Percentiles rank a stretch among this genome's conserved stretches.
Conservation (phyloP, 176 grass and related monocot species). For the Carex scoparia region DNA sequence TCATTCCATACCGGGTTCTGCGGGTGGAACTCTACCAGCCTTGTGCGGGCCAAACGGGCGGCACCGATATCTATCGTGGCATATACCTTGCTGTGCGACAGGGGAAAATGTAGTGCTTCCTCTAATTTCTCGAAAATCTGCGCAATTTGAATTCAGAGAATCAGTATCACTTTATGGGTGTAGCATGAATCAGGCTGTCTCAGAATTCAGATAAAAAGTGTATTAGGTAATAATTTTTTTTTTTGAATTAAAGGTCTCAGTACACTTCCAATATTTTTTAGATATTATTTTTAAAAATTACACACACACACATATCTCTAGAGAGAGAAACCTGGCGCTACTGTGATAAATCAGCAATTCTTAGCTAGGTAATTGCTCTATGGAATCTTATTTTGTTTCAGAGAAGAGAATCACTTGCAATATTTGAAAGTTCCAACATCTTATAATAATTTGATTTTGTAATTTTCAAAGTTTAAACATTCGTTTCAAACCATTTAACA, state of each 20-base stretch:
- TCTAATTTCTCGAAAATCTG: constrained; percentile 54
- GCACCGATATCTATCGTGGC: constrained; percentile 61
- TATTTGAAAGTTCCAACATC: too few relatives aligned
- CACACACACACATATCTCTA: too few relatives aligned
- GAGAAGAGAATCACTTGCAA: too few relatives aligned
- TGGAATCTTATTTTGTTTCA: background rate
- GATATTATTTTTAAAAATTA: too few relatives aligned
- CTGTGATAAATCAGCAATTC: too few relatives aligned
- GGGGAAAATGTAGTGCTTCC: constrained; percentile 34
- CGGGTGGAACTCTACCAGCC: constrained; percentile 57
- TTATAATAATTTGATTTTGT: too few relatives aligned
- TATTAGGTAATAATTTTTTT: background rate
- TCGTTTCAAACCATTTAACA: too few relatives aligned
- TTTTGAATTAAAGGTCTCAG: too few relatives aligned
- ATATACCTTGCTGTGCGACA: constrained; percentile 50
- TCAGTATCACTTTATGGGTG: background rate
- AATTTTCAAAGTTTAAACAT: too few relatives aligned
- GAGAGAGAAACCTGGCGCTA: too few relatives aligned
- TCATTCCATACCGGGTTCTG: constrained; percentile 68
- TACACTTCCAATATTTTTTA: too few relatives aligned
- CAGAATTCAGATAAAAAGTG: background rate
- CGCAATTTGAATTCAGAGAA: background rate
- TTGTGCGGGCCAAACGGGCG: constrained; percentile 58
- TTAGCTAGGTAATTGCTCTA: too few relatives aligned
- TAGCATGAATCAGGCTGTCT: background rate